Evolutionary conservation across 768 basidiomycete species (phyloP).

Genomic region (Austroboletus eburneus): DNA sequence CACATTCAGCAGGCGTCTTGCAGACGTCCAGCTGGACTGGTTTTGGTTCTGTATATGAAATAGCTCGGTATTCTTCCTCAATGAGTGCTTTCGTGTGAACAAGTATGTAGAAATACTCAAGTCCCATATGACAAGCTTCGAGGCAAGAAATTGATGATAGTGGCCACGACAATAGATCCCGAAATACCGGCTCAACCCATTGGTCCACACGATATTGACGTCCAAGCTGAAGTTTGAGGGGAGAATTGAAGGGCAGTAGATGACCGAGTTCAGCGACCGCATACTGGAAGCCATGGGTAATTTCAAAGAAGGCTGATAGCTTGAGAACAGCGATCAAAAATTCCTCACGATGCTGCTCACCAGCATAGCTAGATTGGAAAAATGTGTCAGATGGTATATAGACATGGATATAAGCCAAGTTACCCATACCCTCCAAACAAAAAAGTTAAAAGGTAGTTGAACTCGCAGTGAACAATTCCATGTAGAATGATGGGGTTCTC

Average conservation of each 20-base stretch:
- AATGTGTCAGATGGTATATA: neutral
- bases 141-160: conserved; percentile 2
- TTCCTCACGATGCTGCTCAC: conserved; percentile 2
- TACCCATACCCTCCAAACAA: neutral
- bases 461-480: neutral
- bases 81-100: neutral
- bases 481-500: conserved; percentile 4
- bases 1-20: neutral
- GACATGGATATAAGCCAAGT: neutral
- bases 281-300: conserved; percentile 3
- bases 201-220: conserved; percentile 1
- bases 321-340: conserved; percentile 5
- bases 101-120: conserved; percentile 2
- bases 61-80: neutral
- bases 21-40: neutral
- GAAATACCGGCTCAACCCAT: conserved; percentile 9
- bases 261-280: conserved; percentile 1
- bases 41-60: conserved; percentile 1
- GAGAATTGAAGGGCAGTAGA: neutral
- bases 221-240: conserved; percentile 8
- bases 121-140: conserved; percentile 1
- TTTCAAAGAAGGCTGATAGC: neutral
- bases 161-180: neutral
- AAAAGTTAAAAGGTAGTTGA: conserved; percentile 1
- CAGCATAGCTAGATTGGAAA: conserved; percentile 3